Evolutionary conservation across 192 early-diverging fungal species (phyloP).

Genomic region (Coemansia sp.): DNA sequence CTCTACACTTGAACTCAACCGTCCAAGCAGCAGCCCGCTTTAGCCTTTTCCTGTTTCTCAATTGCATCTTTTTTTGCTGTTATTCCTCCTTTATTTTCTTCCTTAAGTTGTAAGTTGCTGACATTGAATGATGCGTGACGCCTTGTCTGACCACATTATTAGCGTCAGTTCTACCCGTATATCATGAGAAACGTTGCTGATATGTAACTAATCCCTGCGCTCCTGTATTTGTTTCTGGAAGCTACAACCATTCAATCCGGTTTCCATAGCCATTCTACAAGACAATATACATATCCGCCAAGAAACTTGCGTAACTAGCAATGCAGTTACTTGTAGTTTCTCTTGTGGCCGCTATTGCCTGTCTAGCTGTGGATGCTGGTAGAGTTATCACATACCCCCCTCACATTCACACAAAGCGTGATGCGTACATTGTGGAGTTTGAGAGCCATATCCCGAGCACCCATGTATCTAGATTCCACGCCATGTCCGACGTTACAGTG

Average conservation of each 20-base stretch:
- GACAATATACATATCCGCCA: background rate
- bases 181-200: background rate
- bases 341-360: background rate
- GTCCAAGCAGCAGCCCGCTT: background rate
- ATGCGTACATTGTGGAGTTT: conserved; percentile 23
- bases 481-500: conserved; percentile 3
- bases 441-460: conserved; percentile 4
- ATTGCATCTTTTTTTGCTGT: background rate
- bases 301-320: background rate
- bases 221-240: background rate
- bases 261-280: background rate
- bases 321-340: background rate
- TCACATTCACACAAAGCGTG: conserved; percentile 5
- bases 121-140: background rate
- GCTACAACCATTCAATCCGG: background rate
- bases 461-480: conserved; percentile 7
- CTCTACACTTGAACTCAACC: background rate
- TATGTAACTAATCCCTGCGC: background rate
- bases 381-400: conserved; percentile 15
- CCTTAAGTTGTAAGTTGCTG: background rate
- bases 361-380: background rate
- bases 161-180: background rate
- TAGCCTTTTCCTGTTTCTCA: background rate
- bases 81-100: background rate
- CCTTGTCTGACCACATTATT: background rate